Base-by-base conservation (phyloP, 768 basidiomycete genomes). In the Pholiota conissans region DNA sequence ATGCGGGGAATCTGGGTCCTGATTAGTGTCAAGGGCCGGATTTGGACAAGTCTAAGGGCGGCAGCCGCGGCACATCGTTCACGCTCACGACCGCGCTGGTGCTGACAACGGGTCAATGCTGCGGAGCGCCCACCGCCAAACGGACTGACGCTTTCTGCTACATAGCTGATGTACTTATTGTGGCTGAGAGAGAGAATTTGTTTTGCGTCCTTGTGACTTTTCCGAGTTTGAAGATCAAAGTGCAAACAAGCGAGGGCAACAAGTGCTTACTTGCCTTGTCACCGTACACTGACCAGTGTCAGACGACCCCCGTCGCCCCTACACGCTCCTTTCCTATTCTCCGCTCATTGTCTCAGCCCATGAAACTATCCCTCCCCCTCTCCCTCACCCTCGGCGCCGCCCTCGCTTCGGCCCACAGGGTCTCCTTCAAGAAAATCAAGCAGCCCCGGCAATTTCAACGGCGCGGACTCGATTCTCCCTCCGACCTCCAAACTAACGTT, bases 391-490 rank as follows among this genome's bases (percentile, higher is more conserved):
- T 79, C 62, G 66, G 73, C 53, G 69, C 71, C 32, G 65, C 77
- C 50, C 62, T 69, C 58, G 71, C 78, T 46, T 70, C 79, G 61
- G 81, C 87, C 13, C 57, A 78, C 63, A 76, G 64, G 49, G 63
- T 83, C 34, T 76, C 83, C 39, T 56, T 88, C 67, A 78, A 76
- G 59, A 81, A 78, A 65, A 65, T 73, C 57, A 78, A 71, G 58
- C 74, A 70, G 27, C 63, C 67, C n/a, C 50, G 49, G 16, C 59
- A 72, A 16, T 56, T 76, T 30, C 70, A 73, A 39, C 71, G 73
- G 56, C 75, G 83, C 67, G 73, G 76, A 22, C 68, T 55, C 54
- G 63, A 67, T 45, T 63, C 62, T 32, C 63, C 66, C 2, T 61
- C 73, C 45, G 63, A 69, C 58, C 59, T 66, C 10, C 76, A 75